These are phyloP conservation scores for Oryza longistaminata DNA, from an alignment of 176 grass and related monocot species.

Conservation along the genomic window DNA sequence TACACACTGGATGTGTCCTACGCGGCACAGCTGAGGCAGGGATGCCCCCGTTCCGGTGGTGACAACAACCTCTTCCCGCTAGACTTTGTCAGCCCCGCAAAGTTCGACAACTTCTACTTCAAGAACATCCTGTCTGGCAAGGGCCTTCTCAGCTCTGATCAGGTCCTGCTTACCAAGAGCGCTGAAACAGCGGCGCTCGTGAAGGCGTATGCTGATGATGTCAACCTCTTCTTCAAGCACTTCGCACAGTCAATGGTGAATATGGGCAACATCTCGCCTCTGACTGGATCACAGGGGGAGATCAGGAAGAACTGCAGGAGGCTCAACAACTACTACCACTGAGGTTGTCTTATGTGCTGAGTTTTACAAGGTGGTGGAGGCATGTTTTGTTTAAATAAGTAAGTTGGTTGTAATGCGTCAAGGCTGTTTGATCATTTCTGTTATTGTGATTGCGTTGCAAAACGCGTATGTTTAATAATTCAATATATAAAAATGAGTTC, in stretches of 20 bases:
- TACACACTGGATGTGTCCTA: conserved; percentile 53
- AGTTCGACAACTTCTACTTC: conserved; percentile 90
- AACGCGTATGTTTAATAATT: conserved; percentile 31
- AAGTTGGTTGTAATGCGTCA: conserved; percentile 26
- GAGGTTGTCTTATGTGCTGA: conserved; percentile 33
- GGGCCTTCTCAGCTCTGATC: conserved; percentile 83
- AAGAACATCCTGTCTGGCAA: conserved; percentile 68
- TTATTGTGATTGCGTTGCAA: conserved; percentile 35
- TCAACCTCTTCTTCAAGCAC: conserved; percentile 74
- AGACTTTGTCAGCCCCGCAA: conserved; percentile 55
- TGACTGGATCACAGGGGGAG: conserved; percentile 64
- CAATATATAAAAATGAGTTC: conserved; percentile 39
- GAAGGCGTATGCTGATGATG: conserved; percentile 65
- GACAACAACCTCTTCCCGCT: conserved; percentile 89
- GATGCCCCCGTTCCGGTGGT: conserved; percentile 69
- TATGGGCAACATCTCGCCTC: conserved; percentile 83
- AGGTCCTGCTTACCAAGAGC: conserved; percentile 73
- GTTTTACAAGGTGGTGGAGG: conserved; percentile 23
- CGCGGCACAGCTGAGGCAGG: conserved; percentile 47
- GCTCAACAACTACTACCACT: conserved; percentile 51
- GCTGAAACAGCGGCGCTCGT: conserved; percentile 59
- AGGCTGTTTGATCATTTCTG: conserved; percentile 17
- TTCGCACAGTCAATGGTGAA: conserved; percentile 89
- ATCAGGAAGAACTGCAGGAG: conserved; percentile 93
- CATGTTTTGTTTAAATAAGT: conserved; percentile 53